These are phyloP conservation scores for Aspergillus tamarii DNA, from an alignment of 2,329 filamentous ascomycete genomes.

Conservation along the genomic window DNA sequence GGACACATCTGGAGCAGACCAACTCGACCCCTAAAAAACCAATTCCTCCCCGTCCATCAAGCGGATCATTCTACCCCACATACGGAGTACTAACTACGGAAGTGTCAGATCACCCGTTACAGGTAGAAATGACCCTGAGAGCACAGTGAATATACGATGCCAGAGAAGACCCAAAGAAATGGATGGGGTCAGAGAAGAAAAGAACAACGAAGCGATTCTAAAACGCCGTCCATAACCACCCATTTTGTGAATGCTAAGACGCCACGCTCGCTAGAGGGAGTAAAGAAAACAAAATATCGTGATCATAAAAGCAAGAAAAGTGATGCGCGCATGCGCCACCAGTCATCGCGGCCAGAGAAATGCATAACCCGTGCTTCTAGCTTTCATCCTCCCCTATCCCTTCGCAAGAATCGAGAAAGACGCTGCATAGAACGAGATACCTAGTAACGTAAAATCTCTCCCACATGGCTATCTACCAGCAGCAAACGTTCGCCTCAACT, in stretches of 20 bases:
- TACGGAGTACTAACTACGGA: neutral
- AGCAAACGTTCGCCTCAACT: neutral
- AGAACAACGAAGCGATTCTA: neutral
- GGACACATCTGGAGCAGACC: neutral
- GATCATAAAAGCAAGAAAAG: conserved; percentile 18
- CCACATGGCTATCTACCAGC: conserved; percentile 5
- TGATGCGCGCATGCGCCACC: neutral
- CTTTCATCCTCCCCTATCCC: neutral
- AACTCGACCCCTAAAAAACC: neutral
- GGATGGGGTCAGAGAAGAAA: neutral
- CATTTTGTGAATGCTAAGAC: conserved; percentile 9
- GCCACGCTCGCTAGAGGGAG: conserved; percentile 10
- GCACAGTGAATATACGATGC: neutral
- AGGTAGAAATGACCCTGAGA: neutral
- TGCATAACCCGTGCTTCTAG: neutral
- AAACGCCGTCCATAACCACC: conserved; percentile 7
- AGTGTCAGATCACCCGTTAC: neutral
- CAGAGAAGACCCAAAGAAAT: neutral
- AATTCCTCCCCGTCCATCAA: neutral
- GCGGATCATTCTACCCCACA: conserved; percentile 1
- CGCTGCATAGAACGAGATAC: neutral
- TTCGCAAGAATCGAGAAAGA: neutral
- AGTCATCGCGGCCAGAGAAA: neutral
- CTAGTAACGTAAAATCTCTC: neutral
- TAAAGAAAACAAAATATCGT: neutral